Percentiles rank a stretch among this genome's conserved stretches.
These are phyloP conservation scores for Yamadazyma diospyri DNA, from an alignment of 1,139 yeast genomes.

Conservation along the genomic window DNA sequence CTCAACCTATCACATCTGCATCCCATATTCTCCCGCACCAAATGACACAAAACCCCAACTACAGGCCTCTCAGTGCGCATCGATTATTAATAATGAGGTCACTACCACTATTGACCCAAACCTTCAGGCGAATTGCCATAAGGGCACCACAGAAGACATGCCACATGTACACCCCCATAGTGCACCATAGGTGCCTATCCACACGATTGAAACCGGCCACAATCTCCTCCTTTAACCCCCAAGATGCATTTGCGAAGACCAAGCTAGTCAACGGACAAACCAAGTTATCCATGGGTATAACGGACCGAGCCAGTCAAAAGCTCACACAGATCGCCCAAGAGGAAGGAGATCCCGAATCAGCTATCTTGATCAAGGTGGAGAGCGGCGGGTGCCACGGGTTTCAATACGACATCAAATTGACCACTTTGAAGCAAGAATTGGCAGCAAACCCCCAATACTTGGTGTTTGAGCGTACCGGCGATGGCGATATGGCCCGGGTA, in stretches of 20 bases:
- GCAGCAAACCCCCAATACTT: conserved; percentile 31
- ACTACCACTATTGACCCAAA: too few species aligned
- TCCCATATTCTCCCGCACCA: too few species aligned
- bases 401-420: conserved; percentile 74
- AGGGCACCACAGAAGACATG: too few species aligned
- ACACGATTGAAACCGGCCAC: conserved; percentile 1
- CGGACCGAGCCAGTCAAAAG: conserved; percentile 43
- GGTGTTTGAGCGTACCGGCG: conserved; percentile 62
- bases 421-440: conserved; percentile 44
- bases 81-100: too few species aligned
- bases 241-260: conserved; percentile 10
- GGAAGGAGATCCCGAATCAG: conserved; percentile 60
- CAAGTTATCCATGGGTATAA: conserved; percentile 36
- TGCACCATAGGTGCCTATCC: too few species aligned
- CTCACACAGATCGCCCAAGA: conserved; percentile 52
- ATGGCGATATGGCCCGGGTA: conserved; percentile 47
- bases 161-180: background rate
- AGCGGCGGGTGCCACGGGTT: conserved; percentile 99
- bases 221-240: background rate
- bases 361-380: conserved; percentile 77
- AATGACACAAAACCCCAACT: too few species aligned
- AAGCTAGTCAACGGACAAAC: conserved; percentile 32
- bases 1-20: too few species aligned
- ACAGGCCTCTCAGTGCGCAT: too few species aligned
- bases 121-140: too few species aligned